These are phyloP conservation scores for Russula lepida DNA, from an alignment of 768 basidiomycete species.

Conservation along the genomic window DNA sequence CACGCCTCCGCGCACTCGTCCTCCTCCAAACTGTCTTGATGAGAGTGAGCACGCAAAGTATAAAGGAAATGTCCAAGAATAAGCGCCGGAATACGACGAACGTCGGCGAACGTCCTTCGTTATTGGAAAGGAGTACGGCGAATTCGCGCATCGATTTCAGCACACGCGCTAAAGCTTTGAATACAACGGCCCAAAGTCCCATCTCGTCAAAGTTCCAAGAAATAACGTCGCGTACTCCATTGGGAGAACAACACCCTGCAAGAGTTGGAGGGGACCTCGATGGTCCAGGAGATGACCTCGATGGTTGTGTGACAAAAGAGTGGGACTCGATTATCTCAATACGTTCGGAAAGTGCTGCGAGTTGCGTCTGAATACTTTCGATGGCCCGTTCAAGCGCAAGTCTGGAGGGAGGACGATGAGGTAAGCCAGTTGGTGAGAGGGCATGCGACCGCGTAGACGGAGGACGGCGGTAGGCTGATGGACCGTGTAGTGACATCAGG, in stretches of 20 bases:
- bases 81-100: constrained; percentile 63
- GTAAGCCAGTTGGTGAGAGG: constrained; percentile 15
- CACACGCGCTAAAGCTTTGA: constrained; percentile 53
- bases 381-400: constrained; percentile 63
- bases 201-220: constrained; percentile 40
- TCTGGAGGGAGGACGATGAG: constrained; percentile 40
- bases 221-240: constrained; percentile 13
- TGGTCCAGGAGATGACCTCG: constrained; percentile 29
- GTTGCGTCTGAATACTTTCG: constrained; percentile 70
- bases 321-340: constrained; percentile 44
- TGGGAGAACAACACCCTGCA: constrained; percentile 19
- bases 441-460: constrained; percentile 20
- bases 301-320: constrained; percentile 24
- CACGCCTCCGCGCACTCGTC: constrained; percentile 60
- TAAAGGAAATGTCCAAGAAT: constrained; percentile 70
- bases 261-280: constrained; percentile 27
- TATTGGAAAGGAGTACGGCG: constrained; percentile 48
- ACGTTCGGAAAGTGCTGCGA: constrained; percentile 76
- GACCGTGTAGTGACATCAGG: neutral
- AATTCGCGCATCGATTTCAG: constrained; percentile 42
- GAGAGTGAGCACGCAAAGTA: constrained; percentile 53
- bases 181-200: constrained; percentile 72
- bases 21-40: constrained; percentile 54
- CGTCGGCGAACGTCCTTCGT: constrained; percentile 55
- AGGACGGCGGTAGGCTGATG: constrained; percentile 6